A percentile compares a stretch with the other conserved stretches of the same genome.
phyloP scores from a whole-genome alignment of 2,329 filamentous ascomycete species.

The Aspergillus jensenii region DNA sequence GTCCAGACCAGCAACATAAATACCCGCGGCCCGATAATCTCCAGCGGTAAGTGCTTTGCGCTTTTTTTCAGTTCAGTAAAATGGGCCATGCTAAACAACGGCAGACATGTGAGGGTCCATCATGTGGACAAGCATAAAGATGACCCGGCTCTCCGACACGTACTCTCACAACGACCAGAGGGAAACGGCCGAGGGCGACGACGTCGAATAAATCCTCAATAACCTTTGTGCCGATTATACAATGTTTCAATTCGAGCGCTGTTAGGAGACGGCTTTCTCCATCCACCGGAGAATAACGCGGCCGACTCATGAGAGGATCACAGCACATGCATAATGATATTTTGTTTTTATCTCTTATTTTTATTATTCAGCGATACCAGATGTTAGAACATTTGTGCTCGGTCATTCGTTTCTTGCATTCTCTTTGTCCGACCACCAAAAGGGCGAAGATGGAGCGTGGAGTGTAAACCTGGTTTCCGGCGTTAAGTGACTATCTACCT shows the following conservation, averaged over 20 bases:
- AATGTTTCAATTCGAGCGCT: neutral
- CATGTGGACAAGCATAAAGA: conserved; percentile 89
- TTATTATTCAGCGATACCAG: conserved; percentile 17
- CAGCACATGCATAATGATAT: conserved; percentile 15
- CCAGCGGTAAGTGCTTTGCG: conserved; percentile 65
- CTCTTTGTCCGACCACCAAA: neutral
- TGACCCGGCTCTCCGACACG: conserved; percentile 75
- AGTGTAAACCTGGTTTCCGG: conserved; percentile 10
- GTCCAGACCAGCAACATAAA: conserved; percentile 86
- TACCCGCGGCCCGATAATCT: conserved; percentile 95
- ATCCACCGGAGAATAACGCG: conserved; percentile 10
- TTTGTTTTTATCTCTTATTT: neutral
- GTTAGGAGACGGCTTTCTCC: conserved; percentile 11
- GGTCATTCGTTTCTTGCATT: conserved; percentile 9
- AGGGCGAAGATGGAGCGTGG: conserved; percentile 10
- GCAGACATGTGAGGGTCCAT: conserved; percentile 82
- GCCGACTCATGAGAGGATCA: conserved; percentile 8
- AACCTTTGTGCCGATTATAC: neutral
- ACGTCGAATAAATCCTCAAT: conserved; percentile 52
- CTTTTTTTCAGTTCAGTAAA: conserved; percentile 35
- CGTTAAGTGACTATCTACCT: conserved; percentile 1
- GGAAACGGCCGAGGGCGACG: conserved; percentile 78
- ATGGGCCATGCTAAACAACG: neutral
- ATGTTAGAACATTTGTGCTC: conserved; percentile 13
- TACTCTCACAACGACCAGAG: conserved; percentile 81